Evolutionary conservation across 257 asterid species (phyloP).

Genomic region (Nicotiana obtusifolia): DNA sequence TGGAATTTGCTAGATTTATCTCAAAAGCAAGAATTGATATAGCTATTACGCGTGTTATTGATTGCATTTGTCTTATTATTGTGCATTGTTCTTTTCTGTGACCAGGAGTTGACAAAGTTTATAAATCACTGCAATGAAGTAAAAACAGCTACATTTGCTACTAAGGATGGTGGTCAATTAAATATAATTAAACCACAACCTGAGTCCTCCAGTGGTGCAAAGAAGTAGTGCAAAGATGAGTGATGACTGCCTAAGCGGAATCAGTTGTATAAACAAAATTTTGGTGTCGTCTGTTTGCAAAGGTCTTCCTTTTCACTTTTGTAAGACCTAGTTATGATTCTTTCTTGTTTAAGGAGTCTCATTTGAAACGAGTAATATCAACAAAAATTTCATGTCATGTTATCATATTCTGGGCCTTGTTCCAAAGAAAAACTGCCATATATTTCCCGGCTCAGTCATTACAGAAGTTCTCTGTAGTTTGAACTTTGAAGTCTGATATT

Average conservation of each 20-base stretch:
- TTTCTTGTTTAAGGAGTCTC: background rate
- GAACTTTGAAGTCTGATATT: too few relatives aligned
- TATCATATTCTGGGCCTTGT: too few relatives aligned
- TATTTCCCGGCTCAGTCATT: too few relatives aligned
- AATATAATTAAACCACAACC: constrained; percentile 47
- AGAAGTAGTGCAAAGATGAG: constrained; percentile 30
- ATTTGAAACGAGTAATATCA: background rate
- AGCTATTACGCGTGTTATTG: too few relatives aligned
- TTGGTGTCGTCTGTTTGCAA: background rate
- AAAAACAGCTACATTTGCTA: constrained; percentile 72
- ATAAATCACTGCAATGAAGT: constrained; percentile 40
- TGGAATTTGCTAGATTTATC: background rate
- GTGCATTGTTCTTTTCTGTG: background rate
- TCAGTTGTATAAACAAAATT: background rate
- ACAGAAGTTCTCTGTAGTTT: too few relatives aligned
- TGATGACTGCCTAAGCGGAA: background rate
- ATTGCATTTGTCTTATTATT: background rate
- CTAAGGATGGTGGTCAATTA: constrained; percentile 88
- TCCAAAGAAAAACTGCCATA: too few relatives aligned
- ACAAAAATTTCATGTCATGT: background rate
- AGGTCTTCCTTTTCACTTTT: background rate
- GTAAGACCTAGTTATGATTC: background rate
- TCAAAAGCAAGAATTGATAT: too few relatives aligned
- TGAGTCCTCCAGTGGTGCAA: constrained; percentile 44
- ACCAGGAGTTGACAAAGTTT: constrained; percentile 46